Evolutionary conservation across 1,284 basidiomycete genomes (phyloP), one percentile per base, ranked within the genome.

Genomic region (Cryptococcus deneoformans): DNA sequence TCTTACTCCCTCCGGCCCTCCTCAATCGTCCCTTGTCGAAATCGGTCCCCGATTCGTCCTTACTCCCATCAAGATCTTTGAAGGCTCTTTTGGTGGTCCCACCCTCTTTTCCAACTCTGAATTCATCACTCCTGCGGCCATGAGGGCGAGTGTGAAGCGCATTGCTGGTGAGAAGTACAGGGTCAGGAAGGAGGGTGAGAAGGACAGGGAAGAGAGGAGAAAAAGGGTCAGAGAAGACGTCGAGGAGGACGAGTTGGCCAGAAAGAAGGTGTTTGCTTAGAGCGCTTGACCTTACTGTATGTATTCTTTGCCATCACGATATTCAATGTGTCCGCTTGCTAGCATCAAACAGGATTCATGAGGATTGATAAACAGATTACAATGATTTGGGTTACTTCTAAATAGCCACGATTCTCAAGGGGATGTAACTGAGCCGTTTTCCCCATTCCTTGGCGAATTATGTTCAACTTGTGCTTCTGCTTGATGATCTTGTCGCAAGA

Each of bases 21-120:
- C 78, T 29, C 72, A 73, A 64, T 92, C 84, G 53, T 86, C 87
- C 14, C 82, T 97, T 20, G 85, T 93, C 29, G 93, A 97, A 79
- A 98, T 99, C 63, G 96, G 96, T 6, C 96, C 96, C 24, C 86
- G 96, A 49, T 96, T 99, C 76, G 96, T 99, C 39, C 82, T 99
- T 52, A 96, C 92, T 42, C 96, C 96, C 6, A 98, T 99, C 71
- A 87, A 92, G 57, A 94, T 99, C 64, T 99, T 99, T 72, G 96
- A 99, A 78, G 96, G 96, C 36, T 91, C 91, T 6, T 97, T 98
- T 78, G 85, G 87, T 59, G 96, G 96, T 14, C 91, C 92, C 29
- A 97, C 93, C 3, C 87, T 99, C 14, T 99, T 89, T 74, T 93
- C 94, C 50, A 99, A 99, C 79, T 89, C 92, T 73, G 94, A 95